phyloP scores from a whole-genome alignment of 164 flowering plant species.

The Magnolia kwangsiensis region DNA sequence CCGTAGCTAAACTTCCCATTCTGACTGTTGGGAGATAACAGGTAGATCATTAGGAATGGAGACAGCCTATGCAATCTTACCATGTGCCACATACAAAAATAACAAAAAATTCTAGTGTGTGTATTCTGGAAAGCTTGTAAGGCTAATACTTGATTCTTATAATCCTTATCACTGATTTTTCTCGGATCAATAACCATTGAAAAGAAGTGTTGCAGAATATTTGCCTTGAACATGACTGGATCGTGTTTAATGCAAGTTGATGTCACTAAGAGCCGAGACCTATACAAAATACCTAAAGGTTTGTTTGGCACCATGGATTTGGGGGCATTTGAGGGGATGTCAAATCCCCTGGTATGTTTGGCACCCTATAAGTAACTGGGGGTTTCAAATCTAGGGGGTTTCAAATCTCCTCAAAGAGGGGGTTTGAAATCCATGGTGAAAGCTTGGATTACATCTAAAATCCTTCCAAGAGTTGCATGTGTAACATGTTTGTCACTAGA shows the following conservation, averaged over 20 bases:
- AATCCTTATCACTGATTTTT: background rate
- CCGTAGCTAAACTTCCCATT: slow-evolving; percentile 97
- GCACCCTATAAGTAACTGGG: too few relatives aligned
- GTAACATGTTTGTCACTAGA: too few relatives aligned
- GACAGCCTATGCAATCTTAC: background rate
- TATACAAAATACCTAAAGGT: background rate
- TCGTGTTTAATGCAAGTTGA: background rate
- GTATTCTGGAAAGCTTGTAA: too few relatives aligned
- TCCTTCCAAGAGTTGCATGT: too few relatives aligned
- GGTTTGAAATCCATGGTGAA: too few relatives aligned
- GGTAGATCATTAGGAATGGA: slow-evolving; percentile 5
- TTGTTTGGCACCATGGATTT: too few relatives aligned
- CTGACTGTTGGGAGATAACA: slow-evolving; percentile 52
- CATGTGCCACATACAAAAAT: background rate
- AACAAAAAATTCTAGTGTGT: background rate
- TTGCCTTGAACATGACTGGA: background rate
- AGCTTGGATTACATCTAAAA: too few relatives aligned
- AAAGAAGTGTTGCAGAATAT: background rate
- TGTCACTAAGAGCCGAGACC: background rate
- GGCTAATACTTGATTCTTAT: too few relatives aligned
- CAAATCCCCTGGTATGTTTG: too few relatives aligned
- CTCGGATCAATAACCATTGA: background rate
- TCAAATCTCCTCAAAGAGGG: too few relatives aligned
- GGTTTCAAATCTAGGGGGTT: too few relatives aligned
- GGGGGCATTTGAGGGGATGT: too few relatives aligned